Evolutionary conservation across 768 basidiomycete species (phyloP), one percentile per base, ranked within the genome.

Genomic region (Wakefieldia striispora): DNA sequence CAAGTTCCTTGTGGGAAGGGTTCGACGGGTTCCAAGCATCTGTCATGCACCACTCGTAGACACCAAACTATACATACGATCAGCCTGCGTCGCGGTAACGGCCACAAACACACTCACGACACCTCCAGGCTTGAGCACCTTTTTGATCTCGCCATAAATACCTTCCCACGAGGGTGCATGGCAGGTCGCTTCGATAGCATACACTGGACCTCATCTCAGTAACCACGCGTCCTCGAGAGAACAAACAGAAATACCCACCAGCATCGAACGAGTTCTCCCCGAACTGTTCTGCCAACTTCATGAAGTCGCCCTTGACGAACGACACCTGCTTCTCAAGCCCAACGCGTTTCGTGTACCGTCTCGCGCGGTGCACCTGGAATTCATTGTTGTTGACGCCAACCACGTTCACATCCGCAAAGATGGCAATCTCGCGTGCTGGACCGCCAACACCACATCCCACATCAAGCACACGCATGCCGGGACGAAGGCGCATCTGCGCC

Each of bases 21-120:
- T 77, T 88, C 40, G 87, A 79, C 34, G 89, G 80, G 70, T 97
- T 88, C 91, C 95, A 95, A 3, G 70, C 66, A 68, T 97, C 94
- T 17, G 97, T 97, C 97, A 99, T 97, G 70, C 84, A 86, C 95
- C 95, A 99, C 68, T 98, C 97, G 71, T 98, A 99, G 33, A 98
- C 89, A 63, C 95, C 95, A 69, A 97, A 97, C 89, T 95, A 53
- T 1, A 35, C 43, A 34, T 38, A 27, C 40, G 5, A 23, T 51
- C 3, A 52, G 57, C 53, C 2, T 41, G n/a, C 29, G 40, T 4
- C 33, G 8, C 41, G 5, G 5, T 4, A 6, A 44, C 23, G 11
- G 17, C 4, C 54, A 38, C 2, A 3, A 6, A 20, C 40, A 48
- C 24, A 81, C 90, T 67, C 64, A 95, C 93, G 19, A 89, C 75